Base-by-base conservation (phyloP, 1,284 basidiomycete species). In the Naganishia sp. region DNA sequence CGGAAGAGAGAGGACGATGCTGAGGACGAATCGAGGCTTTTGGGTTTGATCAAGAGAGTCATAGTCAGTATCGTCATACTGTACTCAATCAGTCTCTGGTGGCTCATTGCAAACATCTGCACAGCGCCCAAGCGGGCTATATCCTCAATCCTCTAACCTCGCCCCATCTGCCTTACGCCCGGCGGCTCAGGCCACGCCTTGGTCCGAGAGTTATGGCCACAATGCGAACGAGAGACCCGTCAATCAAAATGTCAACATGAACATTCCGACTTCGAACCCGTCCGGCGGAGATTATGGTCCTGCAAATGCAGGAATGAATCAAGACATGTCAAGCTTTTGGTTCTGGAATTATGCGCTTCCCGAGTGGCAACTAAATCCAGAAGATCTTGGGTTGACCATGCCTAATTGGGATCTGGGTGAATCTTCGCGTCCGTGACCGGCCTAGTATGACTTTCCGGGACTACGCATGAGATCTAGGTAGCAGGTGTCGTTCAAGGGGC, bases 321-420 rank as follows among this genome's bases (percentile, higher is more conserved):
- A 56, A n/a, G 54, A 56, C 18, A 28, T 39, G 54, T 46, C 45
- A 39, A 39, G 35, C 23, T 56, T 39, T n/a, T 42, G 41, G 23
- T 56, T 56, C 42, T 56, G 54, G 54, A 56, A 56, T 28, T 56
- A 56, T 45, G 54, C 41, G 7, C 21, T 56, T 15, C 54, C 54
- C 10, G 54, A 56, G 17, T 56, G 54, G 54, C 39, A 45, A 42
- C 25, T 56, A n/a, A 56, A 56, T 45, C 54, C 54, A 4, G 54
- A 56, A 31, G 54, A 56, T 28, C 28, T 56, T 13, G 54, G 54
- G n/a, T 18, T 56, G 35, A 10, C 35, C 13, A 39, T 39, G 35
- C 35, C 35, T 39, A 21, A 54, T 32, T 23, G 52, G 52, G 35
- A 39, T 54, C 18, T 39, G 35, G 35, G 10, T 39, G 35, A 39